A percentile compares a stretch with the other conserved stretches of the same genome.
These are phyloP conservation scores for Talaromyces sp. DNA, from an alignment of 2,329 filamentous ascomycete species.

Conservation along the genomic window DNA sequence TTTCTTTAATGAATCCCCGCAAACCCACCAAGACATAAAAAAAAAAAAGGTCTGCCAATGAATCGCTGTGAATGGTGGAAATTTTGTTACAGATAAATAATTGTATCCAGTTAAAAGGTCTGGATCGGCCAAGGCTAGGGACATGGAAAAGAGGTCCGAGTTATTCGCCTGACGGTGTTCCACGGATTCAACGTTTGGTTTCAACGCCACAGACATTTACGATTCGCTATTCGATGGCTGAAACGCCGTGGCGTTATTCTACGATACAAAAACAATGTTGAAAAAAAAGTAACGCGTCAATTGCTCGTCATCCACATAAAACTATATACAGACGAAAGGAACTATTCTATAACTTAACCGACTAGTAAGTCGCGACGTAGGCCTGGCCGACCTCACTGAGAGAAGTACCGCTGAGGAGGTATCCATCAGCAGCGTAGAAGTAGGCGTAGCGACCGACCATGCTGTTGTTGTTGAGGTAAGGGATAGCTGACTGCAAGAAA, in stretches of 20 bases:
- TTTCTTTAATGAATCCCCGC: not conserved
- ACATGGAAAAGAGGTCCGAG: not conserved
- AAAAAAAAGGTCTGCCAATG: not conserved
- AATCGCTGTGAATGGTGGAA: not conserved
- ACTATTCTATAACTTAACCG: not conserved
- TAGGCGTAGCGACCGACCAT: conserved; percentile 39
- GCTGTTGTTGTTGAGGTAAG: conserved; percentile 33
- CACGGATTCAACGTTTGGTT: not conserved
- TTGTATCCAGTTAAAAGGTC: not conserved
- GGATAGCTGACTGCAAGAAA: conserved; percentile 33
- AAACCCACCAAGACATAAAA: not conserved
- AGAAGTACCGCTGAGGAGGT: conserved; percentile 21
- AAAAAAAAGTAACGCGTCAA: not conserved
- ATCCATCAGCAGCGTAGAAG: conserved; percentile 31
- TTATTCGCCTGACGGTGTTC: not conserved
- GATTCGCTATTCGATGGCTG: not conserved
- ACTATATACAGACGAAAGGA: not conserved
- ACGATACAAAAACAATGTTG: not conserved
- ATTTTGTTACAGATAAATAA: not conserved
- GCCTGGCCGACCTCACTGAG: conserved; percentile 25
- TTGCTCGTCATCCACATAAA: not conserved
- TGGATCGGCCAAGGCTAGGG: not conserved
- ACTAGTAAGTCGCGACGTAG: conserved; percentile 17
- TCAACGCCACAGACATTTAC: not conserved
- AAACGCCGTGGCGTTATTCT: too few species aligned